Evolutionary conservation across 2,329 filamentous ascomycete species (phyloP).

Genomic region (Hypoxylon sp.): DNA sequence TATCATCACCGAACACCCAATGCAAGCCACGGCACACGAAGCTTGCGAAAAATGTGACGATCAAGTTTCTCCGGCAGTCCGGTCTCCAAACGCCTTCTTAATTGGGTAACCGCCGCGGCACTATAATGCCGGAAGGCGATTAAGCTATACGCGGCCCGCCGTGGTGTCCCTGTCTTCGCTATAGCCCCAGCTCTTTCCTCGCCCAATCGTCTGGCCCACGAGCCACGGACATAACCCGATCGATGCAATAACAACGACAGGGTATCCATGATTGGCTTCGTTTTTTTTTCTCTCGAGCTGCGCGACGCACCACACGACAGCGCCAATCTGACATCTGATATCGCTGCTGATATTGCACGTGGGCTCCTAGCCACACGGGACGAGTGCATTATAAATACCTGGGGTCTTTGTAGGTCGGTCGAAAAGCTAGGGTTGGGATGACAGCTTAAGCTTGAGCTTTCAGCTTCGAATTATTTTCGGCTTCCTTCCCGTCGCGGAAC

Average conservation of each 20-base stretch:
- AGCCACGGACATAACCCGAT: slow-evolving; percentile 26
- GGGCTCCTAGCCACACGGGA: slow-evolving; percentile 26
- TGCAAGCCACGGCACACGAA: slow-evolving; percentile 19
- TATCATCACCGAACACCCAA: slow-evolving; percentile 17
- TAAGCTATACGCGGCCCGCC: slow-evolving; percentile 12
- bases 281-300: neutral
- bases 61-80: neutral
- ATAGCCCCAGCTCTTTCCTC: slow-evolving; percentile 18
- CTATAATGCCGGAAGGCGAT: slow-evolving; percentile 20
- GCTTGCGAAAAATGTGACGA: neutral
- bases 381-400: slow-evolving; percentile 37
- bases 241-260: slow-evolving; percentile 20
- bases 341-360: slow-evolving; percentile 28
- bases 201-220: slow-evolving; percentile 45
- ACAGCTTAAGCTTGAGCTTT: slow-evolving; percentile 9
- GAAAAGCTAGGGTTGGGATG: slow-evolving; percentile 3
- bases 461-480: slow-evolving; percentile 15
- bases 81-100: slow-evolving; percentile 22
- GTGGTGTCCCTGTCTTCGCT: neutral
- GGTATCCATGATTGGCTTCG: slow-evolving; percentile 21
- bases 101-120: slow-evolving; percentile 25
- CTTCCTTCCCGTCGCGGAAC: slow-evolving; percentile 8
- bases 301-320: slow-evolving; percentile 6
- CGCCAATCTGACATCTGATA: slow-evolving; percentile 2
- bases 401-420: slow-evolving; percentile 7